Evolutionary conservation across 371 early-diverging fungal species (phyloP).

Genomic region (Batkoa obscura): DNA sequence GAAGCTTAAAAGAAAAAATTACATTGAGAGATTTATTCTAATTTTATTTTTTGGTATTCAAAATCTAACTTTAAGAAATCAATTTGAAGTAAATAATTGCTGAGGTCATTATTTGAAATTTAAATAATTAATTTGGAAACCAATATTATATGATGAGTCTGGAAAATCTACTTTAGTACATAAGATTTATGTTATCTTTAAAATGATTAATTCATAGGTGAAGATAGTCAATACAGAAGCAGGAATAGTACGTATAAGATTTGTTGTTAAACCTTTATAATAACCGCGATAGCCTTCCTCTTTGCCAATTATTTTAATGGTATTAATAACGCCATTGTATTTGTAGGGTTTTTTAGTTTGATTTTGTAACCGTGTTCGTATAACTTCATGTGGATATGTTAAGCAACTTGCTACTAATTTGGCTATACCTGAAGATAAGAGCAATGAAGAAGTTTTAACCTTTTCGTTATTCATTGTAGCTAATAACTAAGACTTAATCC

Average conservation of each 20-base stretch:
- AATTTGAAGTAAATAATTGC: too few relatives aligned
- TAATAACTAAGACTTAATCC: not conserved
- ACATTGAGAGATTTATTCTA: too few relatives aligned
- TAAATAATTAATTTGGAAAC: too few relatives aligned
- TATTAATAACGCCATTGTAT: slow-evolving; percentile 61
- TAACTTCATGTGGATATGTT: slow-evolving; percentile 82
- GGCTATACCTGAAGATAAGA: slow-evolving; percentile 60
- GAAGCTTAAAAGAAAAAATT: too few relatives aligned
- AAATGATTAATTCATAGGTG: slow-evolving; percentile 59
- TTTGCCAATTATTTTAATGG: slow-evolving; percentile 36
- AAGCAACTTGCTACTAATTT: slow-evolving; percentile 73
- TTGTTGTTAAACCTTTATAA: slow-evolving; percentile 75
- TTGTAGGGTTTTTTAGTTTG: slow-evolving; percentile 48
- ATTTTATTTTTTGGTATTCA: too few relatives aligned
- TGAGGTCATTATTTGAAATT: too few relatives aligned
- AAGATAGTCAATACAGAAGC: slow-evolving; percentile 70
- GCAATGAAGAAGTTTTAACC: slow-evolving; percentile 30
- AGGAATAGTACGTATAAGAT: slow-evolving; percentile 77
- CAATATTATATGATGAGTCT: too few relatives aligned
- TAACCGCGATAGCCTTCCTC: slow-evolving; percentile 73
- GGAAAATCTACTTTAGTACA: too few relatives aligned
- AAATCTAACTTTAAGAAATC: too few relatives aligned
- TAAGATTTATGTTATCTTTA: too few relatives aligned
- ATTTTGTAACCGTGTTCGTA: slow-evolving; percentile 79
- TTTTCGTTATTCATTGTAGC: not conserved